Evolutionary conservation across 148 eudicot species (phyloP), one percentile per base, ranked within the genome.

Genomic region (Salicornia ramosissima): DNA sequence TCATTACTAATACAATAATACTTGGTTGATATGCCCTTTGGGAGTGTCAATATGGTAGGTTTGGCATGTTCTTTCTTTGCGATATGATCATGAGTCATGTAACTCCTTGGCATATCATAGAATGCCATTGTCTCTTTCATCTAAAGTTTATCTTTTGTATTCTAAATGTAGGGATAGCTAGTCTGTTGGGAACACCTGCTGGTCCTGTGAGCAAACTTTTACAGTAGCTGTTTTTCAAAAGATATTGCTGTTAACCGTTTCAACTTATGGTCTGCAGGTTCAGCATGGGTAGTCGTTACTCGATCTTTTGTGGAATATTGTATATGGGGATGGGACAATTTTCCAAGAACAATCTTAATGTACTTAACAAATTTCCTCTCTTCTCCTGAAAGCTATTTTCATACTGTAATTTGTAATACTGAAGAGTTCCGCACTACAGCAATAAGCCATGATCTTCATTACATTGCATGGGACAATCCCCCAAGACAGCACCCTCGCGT

Each of bases 341-440:
- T 94, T 76, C 99, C 99, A 0, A 85, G 99, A 72, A 90, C 96
- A 6, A 66, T 87, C 68, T 83, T 94, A 25, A 81, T 94, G 93
- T 94, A 94, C 75, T 90, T 90, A 67, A 78, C 97, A 46, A 94
- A 94, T 64, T 94, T 90, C 43, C 71, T 94, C 42, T 94, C 99
- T 31, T 90, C 99, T 31, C 99, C 99, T 0, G 99, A 94, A 80
- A 87, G 99, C 73, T 94, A 94, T 73, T 90, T 94, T 71, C 97
- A 94, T 75, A 94, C 99, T 6, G 85, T 91, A 22, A 88, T 94
- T 31, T 94, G 99, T 78, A 94, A 90, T 79, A 86, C 79, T 15
- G 81, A 84, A 26, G 86, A 86, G 46, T 94, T 87, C 54, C 92
- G 78, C 21, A 64, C n/a, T 67, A 84, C 89, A 6, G 90, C 97